A percentile compares a stretch with the other conserved stretches of the same genome.
Conservation (phyloP, 768 basidiomycete species). For the Chalciporus sphaerocephalus region DNA sequence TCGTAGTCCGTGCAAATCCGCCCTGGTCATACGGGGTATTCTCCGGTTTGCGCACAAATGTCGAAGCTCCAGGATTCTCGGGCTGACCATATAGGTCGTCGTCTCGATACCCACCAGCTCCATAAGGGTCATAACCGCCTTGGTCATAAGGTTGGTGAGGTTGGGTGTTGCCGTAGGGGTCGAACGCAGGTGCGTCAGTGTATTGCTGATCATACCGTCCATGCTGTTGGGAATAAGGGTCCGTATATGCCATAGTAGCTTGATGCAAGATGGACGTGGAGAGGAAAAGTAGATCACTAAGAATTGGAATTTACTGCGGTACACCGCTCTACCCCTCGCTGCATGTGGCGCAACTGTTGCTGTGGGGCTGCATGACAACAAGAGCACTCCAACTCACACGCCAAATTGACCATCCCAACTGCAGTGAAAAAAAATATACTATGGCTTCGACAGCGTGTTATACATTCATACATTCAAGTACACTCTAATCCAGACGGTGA, state of each 20-base stretch:
- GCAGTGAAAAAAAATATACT: no score
- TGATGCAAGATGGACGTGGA: neutral
- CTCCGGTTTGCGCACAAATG: constrained; percentile 27
- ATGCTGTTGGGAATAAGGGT: constrained; percentile 45
- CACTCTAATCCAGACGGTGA: neutral
- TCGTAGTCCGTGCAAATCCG: constrained; percentile 36
- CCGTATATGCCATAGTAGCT: constrained; percentile 45
- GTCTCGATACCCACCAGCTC: constrained; percentile 34
- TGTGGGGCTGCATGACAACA: constrained; percentile 3
- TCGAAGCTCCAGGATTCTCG: constrained; percentile 9
- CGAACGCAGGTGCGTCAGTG: constrained; percentile 35
- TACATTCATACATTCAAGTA: neutral
- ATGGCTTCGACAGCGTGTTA: no score
- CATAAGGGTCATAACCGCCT: constrained; percentile 33
- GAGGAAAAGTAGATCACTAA: neutral
- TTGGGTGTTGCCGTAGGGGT: constrained; percentile 43
- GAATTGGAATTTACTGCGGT: constrained; percentile 21
- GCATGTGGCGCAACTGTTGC: constrained; percentile 8
- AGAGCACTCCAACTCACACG: constrained; percentile 9
- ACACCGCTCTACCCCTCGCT: neutral
- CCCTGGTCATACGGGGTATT: constrained; percentile 39
- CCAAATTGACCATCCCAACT: neutral
- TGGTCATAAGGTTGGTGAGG: constrained; percentile 55
- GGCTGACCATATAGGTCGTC: constrained; percentile 28
- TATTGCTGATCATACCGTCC: constrained; percentile 32